Evolutionary conservation across 177 flowering plant genomes (phyloP).

Genomic region (Vitis hybrid): DNA sequence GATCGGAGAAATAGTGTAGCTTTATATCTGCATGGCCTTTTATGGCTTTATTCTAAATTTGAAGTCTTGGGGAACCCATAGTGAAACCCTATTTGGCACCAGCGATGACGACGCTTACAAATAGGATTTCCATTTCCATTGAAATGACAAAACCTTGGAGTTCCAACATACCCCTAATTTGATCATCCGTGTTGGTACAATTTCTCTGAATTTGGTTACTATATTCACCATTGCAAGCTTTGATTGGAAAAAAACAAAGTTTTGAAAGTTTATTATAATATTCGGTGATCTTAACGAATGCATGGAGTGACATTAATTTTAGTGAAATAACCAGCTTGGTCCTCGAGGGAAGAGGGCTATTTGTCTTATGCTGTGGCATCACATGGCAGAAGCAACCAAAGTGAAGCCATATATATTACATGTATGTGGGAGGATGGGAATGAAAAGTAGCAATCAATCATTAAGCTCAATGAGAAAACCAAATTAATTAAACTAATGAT

Average conservation of each 20-base stretch:
- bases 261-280: neutral
- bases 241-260: neutral
- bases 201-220: neutral
- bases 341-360: conserved; percentile 15
- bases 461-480: conserved; percentile 18
- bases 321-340: conserved; percentile 12
- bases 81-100: too few relatives aligned
- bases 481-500: conserved; percentile 15
- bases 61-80: too few relatives aligned
- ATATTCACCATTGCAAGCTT: too few relatives aligned
- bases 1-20: too few relatives aligned
- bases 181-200: conserved; percentile 6
- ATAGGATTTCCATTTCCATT: conserved; percentile 10
- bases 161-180: neutral
- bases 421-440: conserved; percentile 25
- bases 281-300: neutral
- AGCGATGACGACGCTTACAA: neutral
- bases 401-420: conserved; percentile 11
- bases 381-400: conserved; percentile 33
- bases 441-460: conserved; percentile 36
- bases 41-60: too few relatives aligned
- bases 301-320: conserved; percentile 13
- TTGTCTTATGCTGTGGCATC: conserved; percentile 34
- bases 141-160: conserved; percentile 1
- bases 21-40: too few relatives aligned